Evolutionary conservation across 805 yeast species (phyloP).

Genomic region (Teunomyces aglyptinius): DNA sequence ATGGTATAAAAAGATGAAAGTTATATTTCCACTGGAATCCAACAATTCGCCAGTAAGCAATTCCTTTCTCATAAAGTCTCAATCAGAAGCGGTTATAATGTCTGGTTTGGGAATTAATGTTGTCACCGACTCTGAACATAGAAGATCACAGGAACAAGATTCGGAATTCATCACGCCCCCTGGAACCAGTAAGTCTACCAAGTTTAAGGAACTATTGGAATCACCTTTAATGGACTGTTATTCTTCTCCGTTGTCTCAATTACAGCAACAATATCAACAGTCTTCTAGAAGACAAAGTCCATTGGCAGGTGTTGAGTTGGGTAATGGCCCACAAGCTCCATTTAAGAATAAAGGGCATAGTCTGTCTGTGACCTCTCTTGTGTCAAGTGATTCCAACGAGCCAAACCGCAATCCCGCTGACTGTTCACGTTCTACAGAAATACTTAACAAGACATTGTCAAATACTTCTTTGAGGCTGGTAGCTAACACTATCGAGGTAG

Average conservation of each 20-base stretch:
- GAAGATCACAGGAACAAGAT: conserved; percentile 6
- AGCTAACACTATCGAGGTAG: neutral
- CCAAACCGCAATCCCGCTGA: conserved; percentile 5
- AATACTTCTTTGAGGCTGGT: conserved; percentile 9
- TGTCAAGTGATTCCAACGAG: conserved; percentile 7
- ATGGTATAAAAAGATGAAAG: conserved; percentile 33
- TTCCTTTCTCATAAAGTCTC: conserved; percentile 18
- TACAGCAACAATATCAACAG: conserved; percentile 13
- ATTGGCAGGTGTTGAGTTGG: neutral
- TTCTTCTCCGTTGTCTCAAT: conserved; percentile 15
- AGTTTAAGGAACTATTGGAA: conserved; percentile 13
- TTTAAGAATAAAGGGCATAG: conserved; percentile 1
- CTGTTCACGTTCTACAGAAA: conserved; percentile 10
- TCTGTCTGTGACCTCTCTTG: conserved; percentile 4
- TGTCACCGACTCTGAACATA: conserved; percentile 12
- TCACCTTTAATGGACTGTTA: conserved; percentile 11
- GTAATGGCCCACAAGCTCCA: conserved; percentile 5
- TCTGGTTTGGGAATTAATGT: conserved; percentile 36
- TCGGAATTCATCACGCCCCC: conserved; percentile 7
- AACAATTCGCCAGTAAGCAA: conserved; percentile 21
- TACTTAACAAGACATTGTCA: conserved; percentile 13
- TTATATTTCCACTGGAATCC: conserved; percentile 33
- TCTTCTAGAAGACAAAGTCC: neutral
- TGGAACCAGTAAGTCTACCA: conserved; percentile 8
- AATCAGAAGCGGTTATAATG: conserved; percentile 15